phyloP scores from a whole-genome alignment of 1,284 basidiomycete species.

The Leccinum fuscescens region DNA sequence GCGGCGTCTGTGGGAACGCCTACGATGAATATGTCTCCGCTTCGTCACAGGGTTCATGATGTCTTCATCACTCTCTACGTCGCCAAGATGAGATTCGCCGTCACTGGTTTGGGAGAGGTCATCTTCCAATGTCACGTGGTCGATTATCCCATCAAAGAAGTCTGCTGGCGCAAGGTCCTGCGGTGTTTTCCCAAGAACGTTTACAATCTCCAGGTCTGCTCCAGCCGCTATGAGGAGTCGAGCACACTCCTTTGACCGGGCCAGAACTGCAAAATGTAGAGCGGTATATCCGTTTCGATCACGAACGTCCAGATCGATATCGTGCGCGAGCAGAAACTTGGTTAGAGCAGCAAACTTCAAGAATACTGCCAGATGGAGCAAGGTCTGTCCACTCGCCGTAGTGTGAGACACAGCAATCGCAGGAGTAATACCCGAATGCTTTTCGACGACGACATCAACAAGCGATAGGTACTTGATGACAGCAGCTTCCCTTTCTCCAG shows the following conservation, averaged over 20 bases:
- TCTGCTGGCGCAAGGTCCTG: conserved; percentile 71
- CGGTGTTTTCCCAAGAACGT: conserved; percentile 76
- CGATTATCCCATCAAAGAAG: conserved; percentile 48
- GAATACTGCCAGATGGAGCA: conserved; percentile 86
- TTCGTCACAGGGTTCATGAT: conserved; percentile 33
- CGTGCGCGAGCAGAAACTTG: conserved; percentile 69
- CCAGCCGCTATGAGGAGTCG: conserved; percentile 73
- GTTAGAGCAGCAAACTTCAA: conserved; percentile 77
- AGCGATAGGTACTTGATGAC: conserved; percentile 79
- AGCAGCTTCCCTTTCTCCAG: conserved; percentile 62
- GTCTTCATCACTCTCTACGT: conserved; percentile 67
- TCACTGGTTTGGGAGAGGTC: conserved; percentile 35
- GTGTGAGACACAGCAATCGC: conserved; percentile 58
- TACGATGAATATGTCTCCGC: conserved; percentile 33
- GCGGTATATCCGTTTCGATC: conserved; percentile 92
- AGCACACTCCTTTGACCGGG: conserved; percentile 65
- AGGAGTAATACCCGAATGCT: conserved; percentile 39
- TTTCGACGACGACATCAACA: conserved; percentile 58
- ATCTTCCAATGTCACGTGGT: conserved; percentile 35
- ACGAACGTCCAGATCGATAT: conserved; percentile 78
- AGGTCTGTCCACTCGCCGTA: conserved; percentile 72
- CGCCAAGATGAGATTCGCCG: conserved; percentile 66
- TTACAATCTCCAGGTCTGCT: conserved; percentile 76
- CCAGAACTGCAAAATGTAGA: conserved; percentile 82
- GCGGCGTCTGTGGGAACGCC: conserved; percentile 31